Evolutionary conservation across 768 basidiomycete genomes (phyloP).

Genomic region (Asterophora parasitica): DNA sequence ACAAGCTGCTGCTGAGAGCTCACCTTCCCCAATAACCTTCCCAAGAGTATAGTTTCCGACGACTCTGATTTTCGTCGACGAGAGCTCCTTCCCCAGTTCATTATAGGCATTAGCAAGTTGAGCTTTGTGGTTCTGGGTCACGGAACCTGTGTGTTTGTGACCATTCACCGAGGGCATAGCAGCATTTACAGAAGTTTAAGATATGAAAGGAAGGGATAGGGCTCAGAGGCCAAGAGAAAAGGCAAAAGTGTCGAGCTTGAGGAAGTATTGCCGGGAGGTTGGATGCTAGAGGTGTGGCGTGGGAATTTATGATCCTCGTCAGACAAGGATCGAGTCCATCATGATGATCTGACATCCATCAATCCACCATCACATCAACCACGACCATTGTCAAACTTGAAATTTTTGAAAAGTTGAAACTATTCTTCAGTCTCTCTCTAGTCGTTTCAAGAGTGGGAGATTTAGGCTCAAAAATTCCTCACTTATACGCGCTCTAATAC

Average conservation of each 20-base stretch:
- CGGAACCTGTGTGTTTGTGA: slow-evolving; percentile 58
- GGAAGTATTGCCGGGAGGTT: background rate
- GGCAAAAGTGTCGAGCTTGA: slow-evolving; percentile 6
- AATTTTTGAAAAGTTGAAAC: too few relatives aligned
- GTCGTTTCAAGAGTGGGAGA: too few relatives aligned
- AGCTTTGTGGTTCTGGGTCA: slow-evolving; percentile 75
- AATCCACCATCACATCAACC: too few relatives aligned
- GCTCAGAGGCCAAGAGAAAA: slow-evolving; percentile 25
- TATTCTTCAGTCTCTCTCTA: too few relatives aligned
- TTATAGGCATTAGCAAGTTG: slow-evolving; percentile 95
- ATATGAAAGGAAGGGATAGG: slow-evolving; percentile 33
- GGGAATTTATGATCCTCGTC: slow-evolving; percentile 4
- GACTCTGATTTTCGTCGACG: slow-evolving; percentile 84
- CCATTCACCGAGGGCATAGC: slow-evolving; percentile 46
- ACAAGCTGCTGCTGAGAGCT: slow-evolving; percentile 17
- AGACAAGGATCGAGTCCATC: too few relatives aligned
- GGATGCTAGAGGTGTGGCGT: slow-evolving; percentile 10
- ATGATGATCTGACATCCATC: too few relatives aligned
- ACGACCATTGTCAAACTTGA: too few relatives aligned
- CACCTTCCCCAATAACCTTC: slow-evolving; percentile 93
- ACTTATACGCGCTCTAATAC: too few relatives aligned
- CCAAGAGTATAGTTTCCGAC: slow-evolving; percentile 94
- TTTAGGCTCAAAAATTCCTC: too few relatives aligned
- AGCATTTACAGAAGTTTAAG: slow-evolving; percentile 30
- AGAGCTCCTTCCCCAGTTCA: slow-evolving; percentile 93